Percentiles rank a stretch among this genome's conserved stretches.
These are phyloP conservation scores for Rhizopogon rudus DNA, from an alignment of 768 basidiomycete genomes.

Conservation along the genomic window DNA sequence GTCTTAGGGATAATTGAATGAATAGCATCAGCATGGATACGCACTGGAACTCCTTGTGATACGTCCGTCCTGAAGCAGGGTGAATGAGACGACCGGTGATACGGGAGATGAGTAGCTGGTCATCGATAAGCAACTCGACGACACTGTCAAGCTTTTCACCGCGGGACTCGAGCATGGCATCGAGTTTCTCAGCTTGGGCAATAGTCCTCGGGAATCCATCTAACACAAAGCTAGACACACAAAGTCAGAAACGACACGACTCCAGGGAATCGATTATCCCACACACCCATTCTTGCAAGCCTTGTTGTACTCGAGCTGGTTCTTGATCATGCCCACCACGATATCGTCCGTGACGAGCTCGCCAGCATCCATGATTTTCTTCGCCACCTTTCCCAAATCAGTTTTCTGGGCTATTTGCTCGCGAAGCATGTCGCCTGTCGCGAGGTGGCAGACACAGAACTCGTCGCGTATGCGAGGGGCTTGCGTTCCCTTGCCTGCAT, in stretches of 20 bases:
- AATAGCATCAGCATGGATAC: constrained; percentile 24
- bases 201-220: constrained; percentile 99
- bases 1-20: constrained; percentile 8
- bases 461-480: constrained; percentile 88
- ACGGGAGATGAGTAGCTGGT: constrained; percentile 93
- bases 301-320: constrained; percentile 91
- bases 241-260: not conserved
- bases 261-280: not conserved
- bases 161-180: constrained; percentile 77
- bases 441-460: constrained; percentile 96
- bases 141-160: constrained; percentile 91
- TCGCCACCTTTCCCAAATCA: constrained; percentile 82
- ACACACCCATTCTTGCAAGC: constrained; percentile 93
- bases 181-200: constrained; percentile 93
- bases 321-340: constrained; percentile 96
- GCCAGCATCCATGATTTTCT: constrained; percentile 97
- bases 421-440: constrained; percentile 98
- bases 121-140: constrained; percentile 87
- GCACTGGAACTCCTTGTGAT: constrained; percentile 94
- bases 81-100: constrained; percentile 97
- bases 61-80: constrained; percentile 81
- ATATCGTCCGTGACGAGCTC: constrained; percentile 96
- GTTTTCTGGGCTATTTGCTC: constrained; percentile 90
- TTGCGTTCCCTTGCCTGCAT: constrained; percentile 94
- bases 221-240: constrained; percentile 75